A percentile compares a stretch with the other conserved stretches of the same genome.
Evolutionary conservation across 495 filamentous ascomycete genomes (phyloP).

Genomic region (Penicillium pancosmium): DNA sequence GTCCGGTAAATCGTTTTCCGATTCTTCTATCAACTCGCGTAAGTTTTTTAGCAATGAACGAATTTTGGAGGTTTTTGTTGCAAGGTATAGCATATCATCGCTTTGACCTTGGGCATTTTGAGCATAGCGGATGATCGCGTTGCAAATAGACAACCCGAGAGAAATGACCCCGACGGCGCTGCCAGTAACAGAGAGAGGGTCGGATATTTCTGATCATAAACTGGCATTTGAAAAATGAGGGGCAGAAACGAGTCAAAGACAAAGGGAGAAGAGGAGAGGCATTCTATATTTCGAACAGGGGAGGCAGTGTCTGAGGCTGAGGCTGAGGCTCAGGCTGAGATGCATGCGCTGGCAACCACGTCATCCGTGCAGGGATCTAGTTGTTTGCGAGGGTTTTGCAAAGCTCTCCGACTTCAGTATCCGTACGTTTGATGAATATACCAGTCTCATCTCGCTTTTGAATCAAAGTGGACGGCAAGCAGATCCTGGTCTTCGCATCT

Average conservation of each 20-base stretch:
- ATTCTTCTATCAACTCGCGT: slow-evolving; percentile 10
- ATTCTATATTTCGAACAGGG: neutral
- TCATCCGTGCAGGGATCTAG: too few species aligned
- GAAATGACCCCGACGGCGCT: slow-evolving; percentile 14
- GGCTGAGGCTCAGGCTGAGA: neutral
- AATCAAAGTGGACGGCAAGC: too few species aligned
- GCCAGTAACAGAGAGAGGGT: slow-evolving; percentile 8
- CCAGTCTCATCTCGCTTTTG: too few species aligned
- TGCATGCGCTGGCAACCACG: neutral
- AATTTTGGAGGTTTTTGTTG: slow-evolving; percentile 6
- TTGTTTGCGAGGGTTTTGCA: too few species aligned
- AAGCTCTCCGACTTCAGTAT: too few species aligned
- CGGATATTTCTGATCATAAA: slow-evolving; percentile 9
- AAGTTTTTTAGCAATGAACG: slow-evolving; percentile 1
- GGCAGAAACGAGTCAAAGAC: neutral
- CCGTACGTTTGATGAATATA: too few species aligned
- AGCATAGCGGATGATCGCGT: slow-evolving; percentile 1
- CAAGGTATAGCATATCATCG: slow-evolving; percentile 11
- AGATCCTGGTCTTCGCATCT: too few species aligned
- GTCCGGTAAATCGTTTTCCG: neutral
- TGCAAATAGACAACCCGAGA: slow-evolving; percentile 7
- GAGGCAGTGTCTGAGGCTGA: neutral
- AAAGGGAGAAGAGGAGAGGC: neutral
- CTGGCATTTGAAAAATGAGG: neutral
- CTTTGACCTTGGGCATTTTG: slow-evolving; percentile 2